Evolutionary conservation across 2,329 filamentous ascomycete species (phyloP).

Genomic region (Dendrostoma leiphaemia): DNA sequence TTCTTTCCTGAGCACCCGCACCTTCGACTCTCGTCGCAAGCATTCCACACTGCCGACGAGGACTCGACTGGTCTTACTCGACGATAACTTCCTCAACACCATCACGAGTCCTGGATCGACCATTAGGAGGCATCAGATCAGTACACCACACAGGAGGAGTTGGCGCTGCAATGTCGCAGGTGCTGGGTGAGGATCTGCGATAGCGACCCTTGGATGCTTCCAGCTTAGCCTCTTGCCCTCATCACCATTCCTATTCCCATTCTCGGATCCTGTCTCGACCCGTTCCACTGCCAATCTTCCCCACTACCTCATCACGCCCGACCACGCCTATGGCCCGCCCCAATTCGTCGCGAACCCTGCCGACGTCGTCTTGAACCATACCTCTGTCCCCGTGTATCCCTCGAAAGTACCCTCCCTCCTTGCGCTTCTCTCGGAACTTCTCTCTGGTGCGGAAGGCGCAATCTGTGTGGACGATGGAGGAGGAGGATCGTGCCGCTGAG

Average conservation of each 20-base stretch:
- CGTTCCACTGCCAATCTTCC: background rate
- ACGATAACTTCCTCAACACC: background rate
- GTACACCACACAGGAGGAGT: background rate
- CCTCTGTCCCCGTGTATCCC: background rate
- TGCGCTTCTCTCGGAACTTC: background rate
- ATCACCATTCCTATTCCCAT: conserved; percentile 2
- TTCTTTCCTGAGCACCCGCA: background rate
- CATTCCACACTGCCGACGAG: background rate
- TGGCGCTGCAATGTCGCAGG: conserved; percentile 19
- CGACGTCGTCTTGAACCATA: conserved; percentile 3
- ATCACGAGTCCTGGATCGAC: background rate
- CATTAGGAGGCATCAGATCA: background rate
- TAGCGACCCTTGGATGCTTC: conserved; percentile 17
- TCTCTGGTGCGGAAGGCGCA: background rate
- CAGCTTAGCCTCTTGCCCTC: conserved; percentile 5
- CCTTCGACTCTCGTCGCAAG: background rate
- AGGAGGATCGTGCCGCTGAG: conserved; percentile 24
- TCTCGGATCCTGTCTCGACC: background rate
- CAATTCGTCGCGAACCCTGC: background rate
- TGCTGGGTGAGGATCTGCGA: conserved; percentile 15
- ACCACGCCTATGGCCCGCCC: conserved; percentile 16
- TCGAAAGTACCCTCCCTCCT: background rate
- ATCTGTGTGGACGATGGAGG: conserved; percentile 25
- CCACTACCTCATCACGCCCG: background rate
- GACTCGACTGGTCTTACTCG: background rate